Base-by-base conservation (phyloP, 495 filamentous ascomycete genomes). In the Tuber aestivum region DNA sequence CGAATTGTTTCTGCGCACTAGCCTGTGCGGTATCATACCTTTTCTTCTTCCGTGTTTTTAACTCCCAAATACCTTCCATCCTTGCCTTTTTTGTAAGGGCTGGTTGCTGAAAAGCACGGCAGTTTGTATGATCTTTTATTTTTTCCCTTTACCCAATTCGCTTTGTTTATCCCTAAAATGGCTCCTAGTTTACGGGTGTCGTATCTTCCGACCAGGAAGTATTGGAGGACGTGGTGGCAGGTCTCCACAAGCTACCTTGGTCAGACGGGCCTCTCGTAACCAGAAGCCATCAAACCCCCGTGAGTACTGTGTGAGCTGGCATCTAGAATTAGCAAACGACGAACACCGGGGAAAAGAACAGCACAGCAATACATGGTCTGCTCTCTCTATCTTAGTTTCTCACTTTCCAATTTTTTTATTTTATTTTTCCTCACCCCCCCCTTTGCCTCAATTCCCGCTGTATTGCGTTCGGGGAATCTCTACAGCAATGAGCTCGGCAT, bases 151-250 rank as follows among this genome's bases (percentile, higher is more conserved):
- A 69, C 38, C 71, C 61, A 18, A 73, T 41, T 73, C 27, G 61
- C 27, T 73, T 41, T 73, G 61, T 38, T 65, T 70, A 70, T 73
- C 20, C 50, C 44, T 72, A 48, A 70, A n/a, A 48, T 65, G 41
- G 44, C 72, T 56, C 38, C 35, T 27, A 8, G 61, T 56, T 56
- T 73, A 41, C 40, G 40, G 40, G 38, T 45, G 45, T 50, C 70
- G 70, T 73, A 70, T 45, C 75, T 41, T 70, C 72, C 73, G 78
- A 76, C 79, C 78, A 79, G 72, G 79, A 48, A 79, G 75, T 77
- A 73, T 70, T 32, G 78, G 78, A 79, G 77, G 79, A 79, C 78
- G 78, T 79, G 78, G 78, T 79, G 70, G 40, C 40, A 79, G 77
- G 76, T 79, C 27, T 61, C 65, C 42, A 72, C 38, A 79, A 71